Conservation (phyloP, 78 protist genomes). For the Dictyostelium firmibasis region DNA sequence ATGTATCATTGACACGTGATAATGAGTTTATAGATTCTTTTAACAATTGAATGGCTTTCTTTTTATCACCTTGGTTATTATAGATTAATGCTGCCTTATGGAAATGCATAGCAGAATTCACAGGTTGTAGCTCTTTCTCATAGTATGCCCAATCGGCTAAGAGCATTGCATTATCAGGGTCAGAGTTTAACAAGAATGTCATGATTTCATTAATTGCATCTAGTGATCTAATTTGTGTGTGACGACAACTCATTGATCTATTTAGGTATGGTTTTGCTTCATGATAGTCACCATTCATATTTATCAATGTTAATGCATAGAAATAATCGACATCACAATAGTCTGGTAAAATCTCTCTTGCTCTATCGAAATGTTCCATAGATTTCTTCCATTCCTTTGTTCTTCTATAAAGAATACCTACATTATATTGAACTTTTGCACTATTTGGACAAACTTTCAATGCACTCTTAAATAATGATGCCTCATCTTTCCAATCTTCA, state of each 20-base stretch:
- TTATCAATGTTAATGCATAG: background rate
- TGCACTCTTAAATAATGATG: background rate
- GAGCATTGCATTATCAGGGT: background rate
- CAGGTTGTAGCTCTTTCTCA: background rate
- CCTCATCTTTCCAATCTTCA: constrained; percentile 27
- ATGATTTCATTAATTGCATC: background rate
- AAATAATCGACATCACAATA: constrained; percentile 29
- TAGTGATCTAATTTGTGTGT: background rate
- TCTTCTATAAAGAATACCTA: constrained; percentile 7
- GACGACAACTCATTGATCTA: background rate
- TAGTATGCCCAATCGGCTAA: background rate
- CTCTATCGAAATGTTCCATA: background rate
- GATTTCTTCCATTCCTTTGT: constrained; percentile 3
- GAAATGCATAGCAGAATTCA: background rate
- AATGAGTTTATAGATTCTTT: background rate
- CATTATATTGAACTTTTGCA: constrained; percentile 42
- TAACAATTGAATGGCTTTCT: background rate
- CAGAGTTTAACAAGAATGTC: background rate
- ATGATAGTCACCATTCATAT: background rate
- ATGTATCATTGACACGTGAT: background rate
- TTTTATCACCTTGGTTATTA: background rate
- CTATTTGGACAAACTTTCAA: constrained; percentile 36
- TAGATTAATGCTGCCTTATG: background rate
- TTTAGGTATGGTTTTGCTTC: background rate
- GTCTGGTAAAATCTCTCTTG: constrained; percentile 11